A percentile compares a stretch with the other conserved stretches of the same genome.
These are phyloP conservation scores for Botryotinia calthae DNA, from an alignment of 2,329 filamentous ascomycete genomes.

Conservation along the genomic window DNA sequence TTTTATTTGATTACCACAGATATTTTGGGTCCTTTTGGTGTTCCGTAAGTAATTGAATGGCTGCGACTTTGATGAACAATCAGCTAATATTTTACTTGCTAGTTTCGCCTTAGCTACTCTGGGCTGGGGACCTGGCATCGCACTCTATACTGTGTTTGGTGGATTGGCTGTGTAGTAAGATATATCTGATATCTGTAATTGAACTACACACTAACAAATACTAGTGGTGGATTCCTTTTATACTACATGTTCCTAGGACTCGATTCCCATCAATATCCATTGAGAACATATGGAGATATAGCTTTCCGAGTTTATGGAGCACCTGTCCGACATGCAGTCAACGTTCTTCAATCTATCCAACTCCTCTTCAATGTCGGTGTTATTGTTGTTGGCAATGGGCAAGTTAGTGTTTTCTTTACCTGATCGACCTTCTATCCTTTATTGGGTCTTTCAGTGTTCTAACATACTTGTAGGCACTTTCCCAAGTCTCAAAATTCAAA, in stretches of 20 bases:
- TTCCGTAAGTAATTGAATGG: slow-evolving; percentile 21
- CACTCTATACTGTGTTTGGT: slow-evolving; percentile 29
- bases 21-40: slow-evolving; percentile 23
- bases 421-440: not conserved
- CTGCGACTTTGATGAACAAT: not conserved
- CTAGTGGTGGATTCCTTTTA: slow-evolving; percentile 23
- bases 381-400: slow-evolving; percentile 3
- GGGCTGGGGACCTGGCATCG: slow-evolving; percentile 24
- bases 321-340: slow-evolving; percentile 26
- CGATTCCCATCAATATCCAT: slow-evolving; percentile 29
- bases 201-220: not conserved
- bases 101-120: slow-evolving; percentile 21
- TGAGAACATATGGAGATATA: slow-evolving; percentile 28
- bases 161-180: slow-evolving; percentile 17
- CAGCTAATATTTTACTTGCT: too few species aligned
- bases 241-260: slow-evolving; percentile 29
- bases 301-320: slow-evolving; percentile 28
- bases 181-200: too few species aligned
- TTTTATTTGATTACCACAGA: slow-evolving; percentile 38
- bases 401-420: not conserved
- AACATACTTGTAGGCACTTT: slow-evolving; percentile 16
- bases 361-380: slow-evolving; percentile 18
- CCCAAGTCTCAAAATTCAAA: slow-evolving; percentile 27
- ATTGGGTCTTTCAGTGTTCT: not conserved
- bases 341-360: slow-evolving; percentile 26